Percentiles rank a stretch among this genome's conserved stretches.
These are phyloP conservation scores for Phellopilus nigrolimitatus DNA, from an alignment of 1,284 basidiomycete genomes.

Conservation along the genomic window DNA sequence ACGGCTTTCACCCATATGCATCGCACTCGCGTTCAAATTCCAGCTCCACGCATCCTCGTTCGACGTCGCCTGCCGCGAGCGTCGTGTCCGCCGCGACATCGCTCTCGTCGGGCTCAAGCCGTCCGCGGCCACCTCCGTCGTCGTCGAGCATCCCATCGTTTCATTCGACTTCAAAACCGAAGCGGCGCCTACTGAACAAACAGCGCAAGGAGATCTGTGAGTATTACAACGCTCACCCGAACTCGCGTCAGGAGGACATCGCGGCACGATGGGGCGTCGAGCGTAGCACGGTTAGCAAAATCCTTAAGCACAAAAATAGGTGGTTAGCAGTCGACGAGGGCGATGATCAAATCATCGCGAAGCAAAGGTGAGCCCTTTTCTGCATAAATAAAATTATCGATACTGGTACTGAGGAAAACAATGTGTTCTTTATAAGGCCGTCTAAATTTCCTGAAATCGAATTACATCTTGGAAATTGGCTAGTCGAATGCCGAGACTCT, in stretches of 20 bases:
- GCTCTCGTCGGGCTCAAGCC: conserved; percentile 40
- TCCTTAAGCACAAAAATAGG: conserved; percentile 76
- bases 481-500: conserved; percentile 45
- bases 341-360: conserved; percentile 52
- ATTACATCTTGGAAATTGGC: conserved; percentile 54
- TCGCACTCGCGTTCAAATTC: conserved; percentile 36
- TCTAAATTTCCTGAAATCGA: conserved; percentile 81
- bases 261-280: conserved; percentile 74
- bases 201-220: conserved; percentile 78
- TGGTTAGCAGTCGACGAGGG: conserved; percentile 71
- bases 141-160: conserved; percentile 17
- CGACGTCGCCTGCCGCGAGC: conserved; percentile 58
- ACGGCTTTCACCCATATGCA: conserved; percentile 22
- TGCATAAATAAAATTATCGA: conserved; percentile 12
- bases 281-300: conserved; percentile 91
- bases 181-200: conserved; percentile 67
- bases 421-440: conserved; percentile 47
- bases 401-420: conserved; percentile 13
- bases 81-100: conserved; percentile 48
- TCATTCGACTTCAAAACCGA: conserved; percentile 44
- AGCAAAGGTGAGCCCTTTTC: conserved; percentile 50
- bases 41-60: conserved; percentile 44
- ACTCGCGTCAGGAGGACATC: conserved; percentile 76
- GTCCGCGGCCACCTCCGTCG: conserved; percentile 26
- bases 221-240: conserved; percentile 58